Conservation (phyloP, 208 protist species). For the Acanthamoeba royreba region DNA sequence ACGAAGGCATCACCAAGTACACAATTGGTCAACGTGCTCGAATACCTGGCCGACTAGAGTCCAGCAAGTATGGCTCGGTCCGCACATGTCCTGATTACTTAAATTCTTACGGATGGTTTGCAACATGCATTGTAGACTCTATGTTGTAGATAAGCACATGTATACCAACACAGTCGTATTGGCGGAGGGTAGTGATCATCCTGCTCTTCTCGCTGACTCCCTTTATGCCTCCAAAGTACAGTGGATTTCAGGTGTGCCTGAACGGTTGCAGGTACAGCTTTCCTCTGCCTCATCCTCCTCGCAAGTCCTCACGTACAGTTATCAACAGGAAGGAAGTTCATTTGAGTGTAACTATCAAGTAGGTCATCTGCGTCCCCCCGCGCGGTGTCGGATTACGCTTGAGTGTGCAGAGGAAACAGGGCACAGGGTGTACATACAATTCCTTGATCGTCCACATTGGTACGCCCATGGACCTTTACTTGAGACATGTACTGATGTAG, state of each 20-base stretch:
- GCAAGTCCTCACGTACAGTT: neutral
- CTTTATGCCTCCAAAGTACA: neutral
- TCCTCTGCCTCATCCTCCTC: neutral
- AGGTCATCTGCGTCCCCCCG: neutral
- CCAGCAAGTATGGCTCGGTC: neutral
- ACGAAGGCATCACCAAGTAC: neutral
- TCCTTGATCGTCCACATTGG: neutral
- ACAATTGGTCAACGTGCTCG: conserved; percentile 34
- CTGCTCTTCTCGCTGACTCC: neutral
- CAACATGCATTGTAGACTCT: neutral
- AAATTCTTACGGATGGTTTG: neutral
- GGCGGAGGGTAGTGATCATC: neutral
- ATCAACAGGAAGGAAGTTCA: neutral
- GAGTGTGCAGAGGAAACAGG: neutral
- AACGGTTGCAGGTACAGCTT: neutral
- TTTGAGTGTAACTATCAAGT: neutral
- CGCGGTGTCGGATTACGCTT: neutral
- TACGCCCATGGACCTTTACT: neutral
- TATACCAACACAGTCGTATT: neutral
- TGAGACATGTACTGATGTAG: neutral
- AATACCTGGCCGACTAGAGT: neutral
- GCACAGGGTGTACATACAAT: neutral
- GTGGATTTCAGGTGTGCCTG: neutral
- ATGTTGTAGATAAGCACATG: neutral
- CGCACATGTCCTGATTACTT: neutral